Percentiles rank a stretch among this genome's conserved stretches.
These are phyloP conservation scores for Solanum infundibuliforme DNA, from an alignment of 257 asterid species.

Conservation along the genomic window DNA sequence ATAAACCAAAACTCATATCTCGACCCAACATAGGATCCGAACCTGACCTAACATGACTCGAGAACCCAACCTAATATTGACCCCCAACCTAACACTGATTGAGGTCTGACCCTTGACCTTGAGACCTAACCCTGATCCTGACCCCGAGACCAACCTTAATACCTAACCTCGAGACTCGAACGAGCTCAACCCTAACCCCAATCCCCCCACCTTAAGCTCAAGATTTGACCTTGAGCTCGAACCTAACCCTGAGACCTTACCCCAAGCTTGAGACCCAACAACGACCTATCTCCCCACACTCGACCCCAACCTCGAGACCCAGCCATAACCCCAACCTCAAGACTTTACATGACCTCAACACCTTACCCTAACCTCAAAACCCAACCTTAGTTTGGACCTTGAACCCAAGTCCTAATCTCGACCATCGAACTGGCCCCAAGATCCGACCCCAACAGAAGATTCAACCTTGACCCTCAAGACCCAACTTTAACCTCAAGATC, in stretches of 20 bases:
- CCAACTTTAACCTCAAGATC: too few relatives aligned
- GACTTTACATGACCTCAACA: too few relatives aligned
- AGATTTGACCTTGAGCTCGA: too few relatives aligned
- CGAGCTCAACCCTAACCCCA: too few relatives aligned
- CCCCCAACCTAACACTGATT: background rate
- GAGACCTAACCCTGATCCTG: background rate
- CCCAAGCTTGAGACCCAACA: too few relatives aligned
- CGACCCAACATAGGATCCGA: background rate
- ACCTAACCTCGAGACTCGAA: background rate
- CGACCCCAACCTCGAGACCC: too few relatives aligned
- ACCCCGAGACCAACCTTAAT: background rate
- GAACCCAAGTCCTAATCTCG: background rate
- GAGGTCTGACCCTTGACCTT: background rate
- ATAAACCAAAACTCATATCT: background rate
- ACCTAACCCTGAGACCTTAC: too few relatives aligned
- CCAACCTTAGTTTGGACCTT: background rate
- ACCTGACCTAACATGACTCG: background rate
- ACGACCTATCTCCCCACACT: too few relatives aligned
- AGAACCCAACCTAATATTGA: background rate
- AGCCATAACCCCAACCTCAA: too few relatives aligned
- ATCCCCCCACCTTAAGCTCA: too few relatives aligned
- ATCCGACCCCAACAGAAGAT: background rate
- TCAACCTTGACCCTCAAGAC: background rate
- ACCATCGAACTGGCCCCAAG: background rate
- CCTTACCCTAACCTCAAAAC: background rate